Base-by-base conservation (phyloP, 1,139 yeast genomes). In the Diutina neorugosa region DNA sequence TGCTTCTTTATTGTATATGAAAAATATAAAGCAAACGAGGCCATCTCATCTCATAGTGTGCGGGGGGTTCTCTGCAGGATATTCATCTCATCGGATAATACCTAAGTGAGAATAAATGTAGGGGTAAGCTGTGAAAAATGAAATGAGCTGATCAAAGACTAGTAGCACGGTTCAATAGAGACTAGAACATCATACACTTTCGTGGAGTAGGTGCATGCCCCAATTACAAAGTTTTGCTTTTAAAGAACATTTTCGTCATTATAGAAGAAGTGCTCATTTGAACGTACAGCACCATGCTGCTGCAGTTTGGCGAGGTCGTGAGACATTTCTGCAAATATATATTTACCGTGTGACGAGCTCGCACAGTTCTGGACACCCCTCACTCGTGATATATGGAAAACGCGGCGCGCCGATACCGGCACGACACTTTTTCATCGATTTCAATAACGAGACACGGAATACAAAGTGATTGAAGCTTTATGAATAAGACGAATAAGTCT, bases 1-100 rank as follows among this genome's bases (percentile, higher is more conserved):
- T 53, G 41, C 55, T 18, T 20, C n/a, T n/a, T 25, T 20, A 40
- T 23, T 11, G 44, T 55, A 53, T 49, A 50, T 52, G 53, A 52
- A 40, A 40, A 40, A 40, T 40, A 40, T 18, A 40, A 40, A 40
- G 43, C 43, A 40, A 40, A 40, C 43, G 43, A n/a, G 43, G 20
- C 43, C 37, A 31, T 31, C 37, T 31, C 37, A 19, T 21, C 25
- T 18, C 6, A 19, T 18, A 9, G 12, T 43, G 46, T 43, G 46
- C 46, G 46, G 16, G 23, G n/a, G 8, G 23, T 18, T 18, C 23
- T 43, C 46, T 43, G 46, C 46, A 43, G 46, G 46, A 43, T 19
- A 27, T 11, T 2, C 46, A 43, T 43, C 46, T 43, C 46, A 43
- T 43, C 46, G 46, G 46, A 43, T 7, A 9, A 43, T 11, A 21